Evolutionary conservation across 2,329 filamentous ascomycete genomes (phyloP), one percentile per base, ranked within the genome.

Genomic region (Periconia macrospinosa): DNA sequence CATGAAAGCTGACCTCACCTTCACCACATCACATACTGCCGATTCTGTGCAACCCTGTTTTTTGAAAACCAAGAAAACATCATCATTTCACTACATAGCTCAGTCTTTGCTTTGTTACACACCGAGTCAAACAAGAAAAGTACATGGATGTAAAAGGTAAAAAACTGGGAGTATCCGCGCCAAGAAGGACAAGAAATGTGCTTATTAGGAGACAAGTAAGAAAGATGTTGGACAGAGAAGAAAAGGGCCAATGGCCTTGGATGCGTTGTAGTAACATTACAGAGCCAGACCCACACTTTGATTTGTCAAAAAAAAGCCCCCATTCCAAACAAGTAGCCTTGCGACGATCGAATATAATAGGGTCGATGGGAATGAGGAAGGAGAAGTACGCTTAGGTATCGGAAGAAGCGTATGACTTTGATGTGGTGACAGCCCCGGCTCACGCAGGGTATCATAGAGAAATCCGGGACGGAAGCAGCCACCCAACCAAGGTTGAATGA

Each of bases 371-470:
- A 14, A 50, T 40, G 37, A 40, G 47, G 35, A 41, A 42, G 9
- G 6, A 35, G 17, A 13, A 47, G 19, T 35, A 50, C 35, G 43
- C 19, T 47, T 33, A 41, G 30, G 41, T 53, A 55, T 43, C 49
- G 30, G 41, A 55, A 52, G 54, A 53, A 54, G 47, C 52, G 52
- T 57, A 50, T 57, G 50, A 55, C 50, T 57, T 45, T 51, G 45
- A 27, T 27, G 11, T 41, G 50, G 55, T 50, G 42, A 55, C 57
- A 58, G 41, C 56, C 61, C 59, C 55, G 55, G 50, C 60, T 59
- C 58, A 52, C 47, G 57, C 57, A 68, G 66, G 67, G 67, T 70
- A 70, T 70, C 66, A 70, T 68, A 62, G 61, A 67, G 65, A 66
- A 69, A 63, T 59, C 53, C 62, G 59, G 60, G 63, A 55, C 52